A percentile compares a stretch with the other conserved stretches of the same genome.
Evolutionary conservation across 768 basidiomycete genomes (phyloP).

Genomic region (Podaxis carcinomalis): DNA sequence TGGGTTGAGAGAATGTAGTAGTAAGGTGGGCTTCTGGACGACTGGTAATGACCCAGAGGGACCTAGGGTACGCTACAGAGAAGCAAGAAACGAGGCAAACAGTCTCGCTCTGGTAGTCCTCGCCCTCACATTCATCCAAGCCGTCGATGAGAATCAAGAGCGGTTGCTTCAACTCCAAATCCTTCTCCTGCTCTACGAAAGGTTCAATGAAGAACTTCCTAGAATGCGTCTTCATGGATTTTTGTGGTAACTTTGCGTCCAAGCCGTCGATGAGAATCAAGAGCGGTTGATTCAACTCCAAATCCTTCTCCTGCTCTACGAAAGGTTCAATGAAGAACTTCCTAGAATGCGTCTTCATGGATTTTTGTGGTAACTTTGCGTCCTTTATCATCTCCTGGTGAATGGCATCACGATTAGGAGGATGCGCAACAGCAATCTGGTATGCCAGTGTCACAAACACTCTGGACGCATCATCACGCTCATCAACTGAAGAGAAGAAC

Average conservation of each 20-base stretch:
- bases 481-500: conserved; percentile 12
- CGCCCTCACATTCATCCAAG: conserved; percentile 21
- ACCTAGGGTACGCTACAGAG: neutral
- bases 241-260: conserved; percentile 14
- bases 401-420: conserved; percentile 2
- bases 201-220: conserved; percentile 13
- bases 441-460: conserved; percentile 19
- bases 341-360: conserved; percentile 9
- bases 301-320: neutral
- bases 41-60: conserved; percentile 21
- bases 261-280: conserved; percentile 21
- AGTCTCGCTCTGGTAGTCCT: conserved; percentile 13
- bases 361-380: conserved; percentile 9
- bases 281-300: neutral
- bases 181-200: neutral
- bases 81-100: conserved; percentile 7
- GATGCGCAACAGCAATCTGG: conserved; percentile 14
- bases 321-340: conserved; percentile 14
- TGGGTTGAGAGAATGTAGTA: conserved; percentile 6
- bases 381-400: neutral
- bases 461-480: neutral
- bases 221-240: conserved; percentile 11
- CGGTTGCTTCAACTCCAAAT: too few relatives aligned
- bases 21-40: conserved; percentile 21
- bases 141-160: conserved; percentile 20